Evolutionary conservation across 1,139 yeast genomes (phyloP).

Genomic region (Blastobotrys niveus): DNA sequence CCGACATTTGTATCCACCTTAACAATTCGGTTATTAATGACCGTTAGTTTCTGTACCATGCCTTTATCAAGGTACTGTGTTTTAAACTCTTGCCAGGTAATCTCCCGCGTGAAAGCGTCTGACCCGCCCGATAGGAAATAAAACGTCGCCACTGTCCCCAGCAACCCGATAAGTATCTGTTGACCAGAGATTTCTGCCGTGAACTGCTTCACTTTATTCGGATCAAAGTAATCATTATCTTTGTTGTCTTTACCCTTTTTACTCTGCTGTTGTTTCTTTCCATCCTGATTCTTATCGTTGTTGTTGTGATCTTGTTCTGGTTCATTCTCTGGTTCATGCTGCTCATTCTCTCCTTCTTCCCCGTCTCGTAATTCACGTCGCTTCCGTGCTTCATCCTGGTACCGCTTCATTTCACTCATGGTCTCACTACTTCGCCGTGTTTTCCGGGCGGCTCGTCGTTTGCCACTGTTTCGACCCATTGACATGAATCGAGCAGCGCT

Average conservation of each 20-base stretch:
- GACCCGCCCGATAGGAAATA: slow-evolving; percentile 30
- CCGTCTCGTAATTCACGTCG: slow-evolving; percentile 16
- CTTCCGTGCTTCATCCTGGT: slow-evolving; percentile 14
- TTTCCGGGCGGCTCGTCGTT: slow-evolving; percentile 1
- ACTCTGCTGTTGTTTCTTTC: slow-evolving; percentile 13
- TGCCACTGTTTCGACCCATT: slow-evolving; percentile 6
- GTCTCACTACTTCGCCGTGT: slow-evolving; percentile 6
- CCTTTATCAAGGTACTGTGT: slow-evolving; percentile 78
- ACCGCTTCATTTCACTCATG: slow-evolving; percentile 16
- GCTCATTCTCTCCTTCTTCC: slow-evolving; percentile 8
- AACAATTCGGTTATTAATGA: slow-evolving; percentile 71
- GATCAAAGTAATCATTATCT: slow-evolving; percentile 28
- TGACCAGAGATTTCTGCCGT: slow-evolving; percentile 27
- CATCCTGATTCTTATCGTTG: slow-evolving; percentile 22
- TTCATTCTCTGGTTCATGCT: slow-evolving; percentile 22
- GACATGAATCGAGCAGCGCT: slow-evolving; percentile 1
- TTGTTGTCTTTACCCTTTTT: slow-evolving; percentile 26
- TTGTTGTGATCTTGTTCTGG: slow-evolving; percentile 16
- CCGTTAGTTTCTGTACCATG: slow-evolving; percentile 66
- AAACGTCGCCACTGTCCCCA: slow-evolving; percentile 23
- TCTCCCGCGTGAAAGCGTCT: slow-evolving; percentile 36
- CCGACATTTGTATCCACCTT: slow-evolving; percentile 36
- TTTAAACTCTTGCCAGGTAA: slow-evolving; percentile 90
- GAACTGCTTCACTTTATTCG: slow-evolving; percentile 20
- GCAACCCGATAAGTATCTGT: slow-evolving; percentile 30